Evolutionary conservation across 164 flowering plant species (phyloP), one percentile per base, ranked within the genome.

Genomic region (Aristolochia californica): DNA sequence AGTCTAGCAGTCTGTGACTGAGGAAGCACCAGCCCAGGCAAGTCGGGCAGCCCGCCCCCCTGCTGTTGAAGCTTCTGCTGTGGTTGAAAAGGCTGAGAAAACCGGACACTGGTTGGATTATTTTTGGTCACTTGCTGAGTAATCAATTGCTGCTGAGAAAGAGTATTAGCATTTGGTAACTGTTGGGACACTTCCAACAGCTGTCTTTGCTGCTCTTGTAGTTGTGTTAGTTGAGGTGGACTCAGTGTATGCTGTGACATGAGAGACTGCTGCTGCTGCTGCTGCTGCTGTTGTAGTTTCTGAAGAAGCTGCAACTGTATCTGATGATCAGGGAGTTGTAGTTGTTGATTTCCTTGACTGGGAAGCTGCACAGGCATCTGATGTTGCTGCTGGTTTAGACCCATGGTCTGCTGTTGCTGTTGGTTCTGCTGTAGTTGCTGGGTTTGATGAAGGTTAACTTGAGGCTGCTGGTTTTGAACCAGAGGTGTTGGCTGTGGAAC

Each of bases 241-340:
- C 78, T 86, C 58, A 65, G 22, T 13, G 74, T 62, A 22, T 85
- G 64, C 45, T 83, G 97, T 5, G 81, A 71, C 54, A 80, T 53
- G 57, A 82, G 57, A n/a, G 83, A 73, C 26, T 87, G 91, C 50
- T 80, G 87, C 61, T 84, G 95, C 72, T 85, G 88, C 61, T 84
- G n/a, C n/a, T n/a, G n/a, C n/a, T n/a, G n/a, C n/a, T n/a, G n/a
- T n/a, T n/a, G 91, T 64, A 81, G 77, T 75, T 79, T 88, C 74
- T 88, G 96, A 18, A 87, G 57, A 62, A 88, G 71, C 52, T 88
- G 93, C 56, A 81, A 53, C 67, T 84, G 89, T 48, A 79, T 63
- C 66, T 83, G 98, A 62, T 77, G 79, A 38, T 84, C 89, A 4
- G 91, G 51, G 61, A 75, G 60, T 57, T 77, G 87, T 50, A 75